Percentiles rank a stretch among this genome's conserved stretches.
These are phyloP conservation scores for Reticulascus tulasneorum DNA, from an alignment of 2,329 filamentous ascomycete species.

Conservation along the genomic window DNA sequence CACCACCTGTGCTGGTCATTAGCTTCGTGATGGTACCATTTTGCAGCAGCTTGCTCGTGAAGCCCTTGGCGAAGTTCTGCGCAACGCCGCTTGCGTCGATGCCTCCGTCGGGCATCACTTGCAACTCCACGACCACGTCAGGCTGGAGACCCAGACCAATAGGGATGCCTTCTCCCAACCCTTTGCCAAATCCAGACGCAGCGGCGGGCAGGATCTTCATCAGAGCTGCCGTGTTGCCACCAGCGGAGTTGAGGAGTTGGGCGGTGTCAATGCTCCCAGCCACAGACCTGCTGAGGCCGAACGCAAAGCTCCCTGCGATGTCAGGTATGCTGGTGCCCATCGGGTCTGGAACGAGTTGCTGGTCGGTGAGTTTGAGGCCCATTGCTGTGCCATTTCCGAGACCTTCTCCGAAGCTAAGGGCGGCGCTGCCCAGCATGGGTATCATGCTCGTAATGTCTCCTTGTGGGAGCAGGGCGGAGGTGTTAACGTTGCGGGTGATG, in stretches of 20 bases:
- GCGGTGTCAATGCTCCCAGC: slow-evolving; percentile 15
- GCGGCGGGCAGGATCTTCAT: slow-evolving; percentile 18
- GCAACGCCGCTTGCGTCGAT: slow-evolving; percentile 19
- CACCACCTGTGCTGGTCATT: slow-evolving; percentile 7
- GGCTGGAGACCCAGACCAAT: slow-evolving; percentile 24
- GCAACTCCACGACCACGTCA: slow-evolving; percentile 14
- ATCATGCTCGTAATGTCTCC: slow-evolving; percentile 9
- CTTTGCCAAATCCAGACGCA: slow-evolving; percentile 23
- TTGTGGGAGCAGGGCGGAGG: too few species aligned
- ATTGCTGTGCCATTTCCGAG: slow-evolving; percentile 16
- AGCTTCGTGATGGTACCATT: slow-evolving; percentile 26
- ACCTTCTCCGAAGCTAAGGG: slow-evolving; percentile 12
- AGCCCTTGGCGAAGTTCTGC: slow-evolving; percentile 20
- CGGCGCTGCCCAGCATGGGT: slow-evolving; percentile 11
- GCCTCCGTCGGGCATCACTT: slow-evolving; percentile 15
- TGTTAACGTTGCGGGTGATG: slow-evolving; percentile 11
- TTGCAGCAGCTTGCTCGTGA: slow-evolving; percentile 25
- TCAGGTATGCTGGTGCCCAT: slow-evolving; percentile 15
- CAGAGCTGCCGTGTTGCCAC: slow-evolving; percentile 4
- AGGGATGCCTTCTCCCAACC: slow-evolving; percentile 20
- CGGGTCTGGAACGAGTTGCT: too few species aligned
- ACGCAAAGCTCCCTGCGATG: slow-evolving; percentile 17
- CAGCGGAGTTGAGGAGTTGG: slow-evolving; percentile 4
- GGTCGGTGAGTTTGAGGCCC: too few species aligned
- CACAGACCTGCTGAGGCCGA: slow-evolving; percentile 18